These are phyloP conservation scores for Xylaria sp. DNA, from an alignment of 495 filamentous ascomycete genomes.

Conservation along the genomic window DNA sequence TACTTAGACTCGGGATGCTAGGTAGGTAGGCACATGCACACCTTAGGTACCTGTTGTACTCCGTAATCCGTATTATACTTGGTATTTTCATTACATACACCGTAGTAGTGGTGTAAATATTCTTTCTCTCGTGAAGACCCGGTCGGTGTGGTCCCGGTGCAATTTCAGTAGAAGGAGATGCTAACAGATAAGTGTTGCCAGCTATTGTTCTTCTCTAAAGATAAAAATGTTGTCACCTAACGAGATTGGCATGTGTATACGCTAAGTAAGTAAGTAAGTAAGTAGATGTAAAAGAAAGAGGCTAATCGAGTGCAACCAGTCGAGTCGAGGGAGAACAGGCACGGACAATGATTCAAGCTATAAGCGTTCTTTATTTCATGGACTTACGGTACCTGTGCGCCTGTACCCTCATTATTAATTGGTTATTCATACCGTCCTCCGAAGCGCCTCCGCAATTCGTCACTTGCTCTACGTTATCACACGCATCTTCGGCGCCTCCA, in stretches of 20 bases:
- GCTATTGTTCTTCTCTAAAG: not conserved
- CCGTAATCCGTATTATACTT: not conserved
- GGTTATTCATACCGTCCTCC: constrained; percentile 10
- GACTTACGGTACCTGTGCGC: not conserved
- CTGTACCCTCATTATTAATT: not conserved
- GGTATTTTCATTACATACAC: not conserved
- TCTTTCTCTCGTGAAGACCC: constrained; percentile 5
- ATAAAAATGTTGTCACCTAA: not conserved
- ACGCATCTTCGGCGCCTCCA: constrained; percentile 21
- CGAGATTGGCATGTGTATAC: not conserved
- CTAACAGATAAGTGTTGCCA: not conserved
- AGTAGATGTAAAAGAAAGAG: not conserved
- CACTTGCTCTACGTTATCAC: constrained; percentile 12
- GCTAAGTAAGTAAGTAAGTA: not conserved
- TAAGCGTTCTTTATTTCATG: not conserved
- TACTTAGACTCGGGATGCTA: not conserved
- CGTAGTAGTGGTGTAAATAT: not conserved
- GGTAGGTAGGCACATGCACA: too few relatives aligned
- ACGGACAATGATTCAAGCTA: not conserved
- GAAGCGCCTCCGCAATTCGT: constrained; percentile 9
- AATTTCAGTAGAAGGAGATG: constrained; percentile 16
- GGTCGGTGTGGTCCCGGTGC: constrained; percentile 19
- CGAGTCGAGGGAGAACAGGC: not conserved
- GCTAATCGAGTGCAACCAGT: not conserved
- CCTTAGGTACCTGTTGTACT: not conserved